Evolutionary conservation across 176 grass and related monocot species (phyloP).

Genomic region (Oropetium thomaeum): DNA sequence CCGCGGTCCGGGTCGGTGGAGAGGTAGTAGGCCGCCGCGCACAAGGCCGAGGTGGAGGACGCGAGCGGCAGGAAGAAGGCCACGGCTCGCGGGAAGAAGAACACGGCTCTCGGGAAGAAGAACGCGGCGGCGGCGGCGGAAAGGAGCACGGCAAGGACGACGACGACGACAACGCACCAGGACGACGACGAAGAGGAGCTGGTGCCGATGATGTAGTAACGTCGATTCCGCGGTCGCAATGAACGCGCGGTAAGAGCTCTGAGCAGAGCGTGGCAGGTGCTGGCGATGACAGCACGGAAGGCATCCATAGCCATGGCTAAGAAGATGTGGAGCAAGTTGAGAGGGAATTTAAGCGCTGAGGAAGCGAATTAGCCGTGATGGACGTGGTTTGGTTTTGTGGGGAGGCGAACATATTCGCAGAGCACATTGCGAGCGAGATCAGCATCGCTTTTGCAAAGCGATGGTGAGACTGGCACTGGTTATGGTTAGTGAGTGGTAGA

Average conservation of each 20-base stretch:
- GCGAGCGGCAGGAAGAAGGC: slow-evolving; percentile 61
- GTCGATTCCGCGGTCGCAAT: not conserved
- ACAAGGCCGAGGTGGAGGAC: slow-evolving; percentile 49
- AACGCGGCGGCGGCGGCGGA: not conserved
- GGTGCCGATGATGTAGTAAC: not conserved
- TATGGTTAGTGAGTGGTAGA: too few relatives aligned
- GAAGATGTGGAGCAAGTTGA: too few relatives aligned
- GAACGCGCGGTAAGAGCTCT: not conserved
- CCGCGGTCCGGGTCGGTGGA: slow-evolving; percentile 22
- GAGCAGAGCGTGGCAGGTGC: not conserved
- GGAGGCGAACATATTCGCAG: slow-evolving; percentile 52
- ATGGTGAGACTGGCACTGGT: not conserved
- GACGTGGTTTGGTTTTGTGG: slow-evolving; percentile 21
- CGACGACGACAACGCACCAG: not conserved
- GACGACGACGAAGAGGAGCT: not conserved
- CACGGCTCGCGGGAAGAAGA: slow-evolving; percentile 20
- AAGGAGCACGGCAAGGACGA: not conserved
- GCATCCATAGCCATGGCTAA: slow-evolving; percentile 28
- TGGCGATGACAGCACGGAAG: not conserved
- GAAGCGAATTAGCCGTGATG: not conserved
- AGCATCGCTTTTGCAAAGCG: slow-evolving; percentile 34
- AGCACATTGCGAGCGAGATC: slow-evolving; percentile 12
- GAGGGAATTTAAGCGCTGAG: not conserved
- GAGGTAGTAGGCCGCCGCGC: slow-evolving; percentile 32
- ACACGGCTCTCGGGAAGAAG: slow-evolving; percentile 13